Evolutionary conservation across 306 rosid genomes (phyloP), one percentile per base, ranked within the genome.

Genomic region (Benincasa hispida): DNA sequence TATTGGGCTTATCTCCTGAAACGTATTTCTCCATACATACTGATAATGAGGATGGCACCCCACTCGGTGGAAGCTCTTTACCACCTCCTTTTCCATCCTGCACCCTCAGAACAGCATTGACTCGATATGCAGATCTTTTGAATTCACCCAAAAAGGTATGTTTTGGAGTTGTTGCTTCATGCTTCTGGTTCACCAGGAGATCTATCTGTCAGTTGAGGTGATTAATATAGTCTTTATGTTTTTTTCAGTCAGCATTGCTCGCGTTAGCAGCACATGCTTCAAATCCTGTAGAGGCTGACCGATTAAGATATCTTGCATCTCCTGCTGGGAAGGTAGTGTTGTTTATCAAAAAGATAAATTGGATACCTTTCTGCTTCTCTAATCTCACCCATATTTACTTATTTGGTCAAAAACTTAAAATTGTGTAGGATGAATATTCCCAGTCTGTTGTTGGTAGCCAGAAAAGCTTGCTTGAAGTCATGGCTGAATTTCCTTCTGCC

Each of bases 401-500:
- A 19, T 61, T 62, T 73, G 61, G 82, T 79, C 85, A 76, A 12
- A 12, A 12, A 13, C 51, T 45, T 2, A 13, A 82, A 67, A 35
- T 21, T 74, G 74, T 75, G 75, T 51, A 95, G 99, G 98, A 95
- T 88, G 98, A 90, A 80, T 95, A 95, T 88, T 80, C 98, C 62
- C 89, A 90, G 77, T 92, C 91, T 96, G 87, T 90, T 67, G 81
- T 84, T 86, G 84, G 92, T 76, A 79, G 89, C 78, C 99, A 95
- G 87, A 90, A 97, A 86, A 92, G 99, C 84, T 96, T 95, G 70
- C 96, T 95, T 81, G 98, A 95, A 83, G 90, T 95, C 83, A 88
- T 95, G 97, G 88, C 90, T 77, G 96, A 84, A 78, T 95, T 90
- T 78, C 85, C 97, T 81, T 90, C 98, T 27, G 97, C 97, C 84